These are phyloP conservation scores for Entomortierella lignicola DNA, from an alignment of 192 early-diverging fungal species.

Conservation along the genomic window DNA sequence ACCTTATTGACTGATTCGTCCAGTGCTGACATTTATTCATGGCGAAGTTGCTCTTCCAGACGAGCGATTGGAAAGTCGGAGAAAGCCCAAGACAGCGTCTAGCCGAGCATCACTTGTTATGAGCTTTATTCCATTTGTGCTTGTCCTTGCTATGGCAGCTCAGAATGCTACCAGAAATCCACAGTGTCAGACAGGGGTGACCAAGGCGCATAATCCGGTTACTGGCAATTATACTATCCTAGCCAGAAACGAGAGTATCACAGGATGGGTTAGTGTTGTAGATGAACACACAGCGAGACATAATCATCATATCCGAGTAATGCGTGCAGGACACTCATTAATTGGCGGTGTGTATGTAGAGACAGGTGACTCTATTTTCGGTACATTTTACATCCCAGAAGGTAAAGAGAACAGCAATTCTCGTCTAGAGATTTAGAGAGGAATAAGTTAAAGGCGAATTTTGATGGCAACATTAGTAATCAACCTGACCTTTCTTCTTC, in stretches of 20 bases:
- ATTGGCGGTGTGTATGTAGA: constrained; percentile 84
- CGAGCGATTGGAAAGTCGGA: constrained; percentile 37
- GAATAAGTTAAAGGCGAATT: too few species aligned
- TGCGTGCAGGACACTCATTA: constrained; percentile 91
- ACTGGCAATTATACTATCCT: constrained; percentile 60
- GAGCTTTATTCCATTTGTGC: constrained; percentile 52
- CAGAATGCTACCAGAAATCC: constrained; percentile 62
- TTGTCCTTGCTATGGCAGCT: constrained; percentile 46
- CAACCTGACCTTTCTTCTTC: too few species aligned
- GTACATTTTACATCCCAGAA: constrained; percentile 85
- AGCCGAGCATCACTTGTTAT: constrained; percentile 25
- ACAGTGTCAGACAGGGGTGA: constrained; percentile 62
- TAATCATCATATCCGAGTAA: constrained; percentile 69
- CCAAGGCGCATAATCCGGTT: constrained; percentile 40
- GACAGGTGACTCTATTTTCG: constrained; percentile 81
- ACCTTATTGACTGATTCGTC: background rate
- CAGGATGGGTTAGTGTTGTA: constrained; percentile 84
- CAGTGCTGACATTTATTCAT: constrained; percentile 48
- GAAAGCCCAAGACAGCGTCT: constrained; percentile 11
- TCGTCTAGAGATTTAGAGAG: too few species aligned
- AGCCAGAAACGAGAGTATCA: constrained; percentile 80
- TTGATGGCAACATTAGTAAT: too few species aligned
- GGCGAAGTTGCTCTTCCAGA: constrained; percentile 57
- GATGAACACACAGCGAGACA: constrained; percentile 62
- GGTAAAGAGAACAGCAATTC: constrained; percentile 55